Percentiles rank a stretch among this genome's conserved stretches.
Evolutionary conservation across 805 yeast species (phyloP).

Genomic region (Candida coquimbonensis): DNA sequence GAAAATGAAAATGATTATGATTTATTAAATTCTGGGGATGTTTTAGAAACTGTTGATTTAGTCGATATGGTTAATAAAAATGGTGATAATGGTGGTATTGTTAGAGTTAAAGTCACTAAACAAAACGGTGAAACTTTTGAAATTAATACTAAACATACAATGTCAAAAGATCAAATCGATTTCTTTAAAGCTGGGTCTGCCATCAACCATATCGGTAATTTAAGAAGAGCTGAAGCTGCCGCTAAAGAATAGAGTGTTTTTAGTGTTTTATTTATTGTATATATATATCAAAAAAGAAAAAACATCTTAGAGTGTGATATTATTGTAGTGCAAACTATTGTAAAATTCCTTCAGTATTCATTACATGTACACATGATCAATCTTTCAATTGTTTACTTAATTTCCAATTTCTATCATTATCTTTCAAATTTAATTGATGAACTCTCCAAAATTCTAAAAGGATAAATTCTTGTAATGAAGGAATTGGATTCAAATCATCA

Average conservation of each 20-base stretch:
- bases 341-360: background rate
- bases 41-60: conserved; percentile 66
- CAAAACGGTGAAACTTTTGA: conserved; percentile 61
- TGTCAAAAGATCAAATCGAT: conserved; percentile 93
- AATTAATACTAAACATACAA: conserved; percentile 82
- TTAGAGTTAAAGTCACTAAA: conserved; percentile 69
- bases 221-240: conserved; percentile 30
- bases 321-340: too few relatives aligned
- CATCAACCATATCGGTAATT: conserved; percentile 78
- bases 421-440: conserved; percentile 48
- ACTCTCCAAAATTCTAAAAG: conserved; percentile 67
- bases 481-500: conserved; percentile 27
- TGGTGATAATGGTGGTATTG: conserved; percentile 83
- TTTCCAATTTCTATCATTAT: conserved; percentile 67
- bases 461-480: conserved; percentile 42
- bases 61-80: conserved; percentile 68
- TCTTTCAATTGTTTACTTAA: conserved; percentile 41
- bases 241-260: background rate
- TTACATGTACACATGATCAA: background rate
- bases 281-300: background rate
- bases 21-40: conserved; percentile 67
- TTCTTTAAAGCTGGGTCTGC: conserved; percentile 98
- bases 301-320: background rate
- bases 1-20: conserved; percentile 89
- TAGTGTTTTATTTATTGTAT: background rate